Base-by-base conservation (phyloP, 1,284 basidiomycete species). In the Neonothopanus nambi region DNA sequence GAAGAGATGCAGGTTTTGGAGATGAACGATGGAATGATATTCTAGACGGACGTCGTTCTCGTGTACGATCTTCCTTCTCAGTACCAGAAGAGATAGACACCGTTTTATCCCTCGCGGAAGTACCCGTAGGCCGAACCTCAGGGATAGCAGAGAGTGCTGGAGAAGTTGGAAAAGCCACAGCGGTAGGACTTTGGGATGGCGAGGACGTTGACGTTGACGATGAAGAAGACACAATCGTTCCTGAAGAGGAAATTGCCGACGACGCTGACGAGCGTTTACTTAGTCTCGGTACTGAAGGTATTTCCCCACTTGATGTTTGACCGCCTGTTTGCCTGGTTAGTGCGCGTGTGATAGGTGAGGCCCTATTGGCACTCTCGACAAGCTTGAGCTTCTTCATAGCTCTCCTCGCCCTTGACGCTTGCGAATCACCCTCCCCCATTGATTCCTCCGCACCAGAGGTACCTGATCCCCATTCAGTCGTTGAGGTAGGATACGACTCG, bases 111-210 rank as follows among this genome's bases (percentile, higher is more conserved):
- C 17, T 36, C 12, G 20, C 30, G 15, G 13, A 33, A 33, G 30
- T 13, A 20, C 41, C 20, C 5, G 26, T 46, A 3, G 61, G 37
- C 5, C 56, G 51, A 1, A 66, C 57, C 59, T 78, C 76, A 11
- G 76, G 75, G 42, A 77, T 78, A 2, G 74, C 70, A 37, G 71
- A 71, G 4, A 78, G 66, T 1, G 71, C 71, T 7, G 69, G 70
- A 46, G 71, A 63, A 2, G 69, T 67, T 40, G 69, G 63, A 33
- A 52, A 56, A n/a, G 26, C 36, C 6, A 50, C 13, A 2, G 56
- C 52, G 3, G 69, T 70, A 3, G 73, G 70, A 45, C 70, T 75
- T 69, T 69, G n/a, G 66, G 57, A 18, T 70, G 63, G 5, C 68
- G 74, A 74, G 2, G 73, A 75, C 9, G 69, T 66, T n/a, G n/a